phyloP scores from a whole-genome alignment of 2,329 filamentous ascomycete genomes.

The Curvularia hawaiiensis region DNA sequence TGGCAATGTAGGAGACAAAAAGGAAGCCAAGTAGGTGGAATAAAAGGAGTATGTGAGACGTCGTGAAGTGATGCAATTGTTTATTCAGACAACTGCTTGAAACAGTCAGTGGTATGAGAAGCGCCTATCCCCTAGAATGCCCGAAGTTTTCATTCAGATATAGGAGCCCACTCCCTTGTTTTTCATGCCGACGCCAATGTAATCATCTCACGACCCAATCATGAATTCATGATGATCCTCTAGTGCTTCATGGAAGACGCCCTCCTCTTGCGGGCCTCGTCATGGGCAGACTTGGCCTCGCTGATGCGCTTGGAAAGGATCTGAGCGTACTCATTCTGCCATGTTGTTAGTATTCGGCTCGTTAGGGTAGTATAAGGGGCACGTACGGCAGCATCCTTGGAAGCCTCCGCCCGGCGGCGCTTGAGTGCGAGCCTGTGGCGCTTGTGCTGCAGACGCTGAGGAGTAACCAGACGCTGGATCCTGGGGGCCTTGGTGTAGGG shows the following conservation, averaged over 20 bases:
- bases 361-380: not conserved
- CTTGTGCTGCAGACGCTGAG: slow-evolving; percentile 99
- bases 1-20: not conserved
- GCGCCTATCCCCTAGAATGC: slow-evolving; percentile 41
- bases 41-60: not conserved
- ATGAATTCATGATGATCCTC: slow-evolving; percentile 38
- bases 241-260: slow-evolving; percentile 72
- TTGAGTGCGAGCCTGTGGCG: slow-evolving; percentile 97
- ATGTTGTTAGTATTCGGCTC: slow-evolving; percentile 16
- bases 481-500: slow-evolving; percentile 99
- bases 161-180: slow-evolving; percentile 40
- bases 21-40: not conserved
- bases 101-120: slow-evolving; percentile 46
- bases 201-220: slow-evolving; percentile 43
- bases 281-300: slow-evolving; percentile 94
- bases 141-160: slow-evolving; percentile 42
- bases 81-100: slow-evolving; percentile 44
- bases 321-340: slow-evolving; percentile 95
- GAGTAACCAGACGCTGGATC: slow-evolving; percentile 99
- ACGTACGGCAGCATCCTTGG: slow-evolving; percentile 98
- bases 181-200: slow-evolving; percentile 45
- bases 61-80: slow-evolving; percentile 46
- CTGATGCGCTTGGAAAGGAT: slow-evolving; percentile 95
- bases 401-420: slow-evolving; percentile 94
- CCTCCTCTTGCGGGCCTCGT: slow-evolving; percentile 93